Percentiles rank a stretch among this genome's conserved stretches.
Conservation (phyloP, 805 yeast species). For the Pachysolen tannophilus region DNA sequence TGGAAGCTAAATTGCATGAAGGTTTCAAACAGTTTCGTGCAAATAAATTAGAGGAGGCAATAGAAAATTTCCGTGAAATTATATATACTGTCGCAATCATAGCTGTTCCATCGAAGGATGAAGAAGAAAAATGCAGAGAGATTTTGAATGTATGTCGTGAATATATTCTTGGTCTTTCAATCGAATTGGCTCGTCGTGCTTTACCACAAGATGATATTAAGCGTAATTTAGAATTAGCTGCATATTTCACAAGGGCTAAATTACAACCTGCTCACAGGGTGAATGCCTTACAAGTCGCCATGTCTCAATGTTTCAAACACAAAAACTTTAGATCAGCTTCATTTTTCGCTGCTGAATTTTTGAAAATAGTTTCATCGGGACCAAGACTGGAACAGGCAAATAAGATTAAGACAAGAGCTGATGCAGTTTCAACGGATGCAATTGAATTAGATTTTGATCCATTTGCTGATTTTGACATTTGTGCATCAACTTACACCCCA, state of each 20-base stretch:
- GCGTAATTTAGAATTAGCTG: slow-evolving; percentile 90
- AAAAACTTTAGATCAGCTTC: slow-evolving; percentile 87
- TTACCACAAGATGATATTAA: slow-evolving; percentile 64
- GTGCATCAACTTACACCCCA: slow-evolving; percentile 83
- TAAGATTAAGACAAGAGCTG: slow-evolving; percentile 75
- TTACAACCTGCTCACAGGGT: slow-evolving; percentile 77
- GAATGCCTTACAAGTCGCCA: slow-evolving; percentile 89
- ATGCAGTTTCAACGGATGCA: slow-evolving; percentile 75
- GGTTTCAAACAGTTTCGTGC: slow-evolving; percentile 82
- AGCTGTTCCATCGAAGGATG: slow-evolving; percentile 65
- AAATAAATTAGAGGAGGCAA: slow-evolving; percentile 77
- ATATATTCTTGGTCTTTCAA: slow-evolving; percentile 85
- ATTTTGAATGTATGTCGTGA: slow-evolving; percentile 72
- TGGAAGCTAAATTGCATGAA: slow-evolving; percentile 53
- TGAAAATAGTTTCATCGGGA: slow-evolving; percentile 63
- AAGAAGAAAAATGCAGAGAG: slow-evolving; percentile 68
- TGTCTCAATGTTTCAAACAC: slow-evolving; percentile 83
- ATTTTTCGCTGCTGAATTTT: slow-evolving; percentile 78
- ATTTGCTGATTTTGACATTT: slow-evolving; percentile 82
- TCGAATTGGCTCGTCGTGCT: slow-evolving; percentile 83
- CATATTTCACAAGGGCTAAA: slow-evolving; percentile 84
- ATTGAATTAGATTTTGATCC: slow-evolving; percentile 90
- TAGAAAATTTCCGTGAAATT: slow-evolving; percentile 68
- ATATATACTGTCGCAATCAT: slow-evolving; percentile 68
- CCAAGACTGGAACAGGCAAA: slow-evolving; percentile 84